These are phyloP conservation scores for Phytophthora meadii DNA, from an alignment of 352 stramenopile genomes.

Conservation along the genomic window DNA sequence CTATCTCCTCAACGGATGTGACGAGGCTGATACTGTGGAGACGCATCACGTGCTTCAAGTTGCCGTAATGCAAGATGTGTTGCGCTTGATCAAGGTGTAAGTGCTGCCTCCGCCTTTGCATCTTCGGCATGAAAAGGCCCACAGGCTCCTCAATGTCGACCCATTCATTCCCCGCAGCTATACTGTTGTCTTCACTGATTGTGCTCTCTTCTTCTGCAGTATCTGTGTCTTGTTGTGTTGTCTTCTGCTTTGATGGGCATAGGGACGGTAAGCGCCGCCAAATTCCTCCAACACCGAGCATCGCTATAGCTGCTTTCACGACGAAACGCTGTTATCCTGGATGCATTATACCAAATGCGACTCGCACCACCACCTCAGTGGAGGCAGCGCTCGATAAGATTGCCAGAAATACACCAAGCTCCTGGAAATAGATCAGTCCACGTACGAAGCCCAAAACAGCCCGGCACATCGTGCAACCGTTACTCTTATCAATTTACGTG, in stretches of 20 bases:
- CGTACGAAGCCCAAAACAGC: too few relatives aligned
- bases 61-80: slow-evolving; percentile 63
- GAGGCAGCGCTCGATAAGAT: slow-evolving; percentile 5
- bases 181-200: slow-evolving; percentile 20
- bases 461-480: too few relatives aligned
- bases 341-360: slow-evolving; percentile 27
- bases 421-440: slow-evolving; percentile 20
- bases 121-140: slow-evolving; percentile 54
- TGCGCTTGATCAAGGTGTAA: slow-evolving; percentile 71
- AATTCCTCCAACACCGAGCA: slow-evolving; percentile 15
- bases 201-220: slow-evolving; percentile 29
- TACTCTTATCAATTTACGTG: too few relatives aligned
- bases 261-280: slow-evolving; percentile 12
- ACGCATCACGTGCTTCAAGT: slow-evolving; percentile 58
- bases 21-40: slow-evolving; percentile 70
- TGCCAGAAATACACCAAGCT: background rate
- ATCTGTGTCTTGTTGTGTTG: slow-evolving; percentile 19
- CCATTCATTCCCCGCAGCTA: slow-evolving; percentile 50
- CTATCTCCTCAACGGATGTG: slow-evolving; percentile 57
- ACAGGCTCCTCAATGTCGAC: slow-evolving; percentile 62
- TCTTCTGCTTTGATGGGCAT: slow-evolving; percentile 13
- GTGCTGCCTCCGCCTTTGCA: slow-evolving; percentile 47
- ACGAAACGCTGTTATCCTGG: slow-evolving; percentile 11
- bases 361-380: background rate
- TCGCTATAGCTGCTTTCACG: slow-evolving; percentile 1